Evolutionary conservation across 2,329 filamentous ascomycete genomes (phyloP).

Genomic region (Fusarium sp.): DNA sequence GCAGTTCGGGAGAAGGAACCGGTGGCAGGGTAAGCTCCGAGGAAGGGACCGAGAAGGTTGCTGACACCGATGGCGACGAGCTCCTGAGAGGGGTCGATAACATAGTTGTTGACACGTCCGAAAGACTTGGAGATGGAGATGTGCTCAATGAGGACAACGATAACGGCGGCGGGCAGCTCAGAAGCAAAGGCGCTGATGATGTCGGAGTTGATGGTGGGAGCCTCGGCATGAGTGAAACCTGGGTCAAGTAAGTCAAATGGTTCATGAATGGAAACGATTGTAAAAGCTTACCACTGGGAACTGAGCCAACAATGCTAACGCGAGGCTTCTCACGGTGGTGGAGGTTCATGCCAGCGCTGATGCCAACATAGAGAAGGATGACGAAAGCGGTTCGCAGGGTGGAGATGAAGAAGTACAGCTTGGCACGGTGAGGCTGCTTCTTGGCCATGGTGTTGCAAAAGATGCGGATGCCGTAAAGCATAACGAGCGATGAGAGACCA

Average conservation of each 20-base stretch:
- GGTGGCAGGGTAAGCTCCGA: conserved; percentile 86
- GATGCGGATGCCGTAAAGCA: conserved; percentile 75
- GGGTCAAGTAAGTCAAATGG: neutral
- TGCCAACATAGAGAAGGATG: conserved; percentile 81
- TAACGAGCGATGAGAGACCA: conserved; percentile 73
- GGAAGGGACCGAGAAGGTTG: conserved; percentile 80
- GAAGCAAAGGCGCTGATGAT: conserved; percentile 72
- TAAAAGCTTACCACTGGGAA: conserved; percentile 70
- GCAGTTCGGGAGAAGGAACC: conserved; percentile 92
- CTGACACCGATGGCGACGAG: conserved; percentile 80
- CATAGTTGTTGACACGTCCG: conserved; percentile 82
- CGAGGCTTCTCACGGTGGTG: conserved; percentile 64
- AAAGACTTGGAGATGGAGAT: conserved; percentile 88
- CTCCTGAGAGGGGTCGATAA: conserved; percentile 82
- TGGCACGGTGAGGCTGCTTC: conserved; percentile 72
- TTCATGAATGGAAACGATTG: neutral
- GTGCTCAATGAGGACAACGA: conserved; percentile 83
- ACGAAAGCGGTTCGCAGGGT: conserved; percentile 84
- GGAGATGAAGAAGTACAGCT: conserved; percentile 80
- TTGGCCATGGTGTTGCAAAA: conserved; percentile 72
- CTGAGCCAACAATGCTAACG: conserved; percentile 73
- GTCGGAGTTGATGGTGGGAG: conserved; percentile 68
- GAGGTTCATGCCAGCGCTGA: conserved; percentile 78
- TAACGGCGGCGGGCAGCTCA: conserved; percentile 78
- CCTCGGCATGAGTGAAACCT: conserved; percentile 77